Conservation (phyloP, 2,329 filamentous ascomycete species). For the Coniochaeta prunicola region DNA sequence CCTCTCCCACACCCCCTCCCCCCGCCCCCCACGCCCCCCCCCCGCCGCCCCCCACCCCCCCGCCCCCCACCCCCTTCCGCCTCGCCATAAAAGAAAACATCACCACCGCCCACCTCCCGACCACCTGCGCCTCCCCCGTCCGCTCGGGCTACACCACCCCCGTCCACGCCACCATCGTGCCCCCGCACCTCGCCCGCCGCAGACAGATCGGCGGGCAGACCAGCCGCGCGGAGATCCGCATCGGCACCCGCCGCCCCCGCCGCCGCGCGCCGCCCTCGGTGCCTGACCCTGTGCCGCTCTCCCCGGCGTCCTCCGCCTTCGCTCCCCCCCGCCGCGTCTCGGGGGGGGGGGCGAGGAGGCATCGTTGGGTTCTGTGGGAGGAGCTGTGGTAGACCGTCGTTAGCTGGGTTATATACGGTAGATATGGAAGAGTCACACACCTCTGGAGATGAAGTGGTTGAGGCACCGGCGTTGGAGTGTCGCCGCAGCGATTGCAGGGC, state of each 20-base stretch:
- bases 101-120: constrained; percentile 54
- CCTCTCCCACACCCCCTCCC: background rate
- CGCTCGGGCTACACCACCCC: constrained; percentile 66
- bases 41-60: background rate
- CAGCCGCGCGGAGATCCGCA: constrained; percentile 68
- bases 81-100: constrained; percentile 76
- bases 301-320: background rate
- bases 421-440: background rate
- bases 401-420: background rate
- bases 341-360: background rate
- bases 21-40: background rate
- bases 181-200: constrained; percentile 55
- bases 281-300: background rate
- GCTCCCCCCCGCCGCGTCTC: too few relatives aligned
- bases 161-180: constrained; percentile 75
- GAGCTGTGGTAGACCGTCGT: background rate
- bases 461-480: constrained; percentile 6
- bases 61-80: constrained; percentile 20
- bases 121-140: constrained; percentile 76
- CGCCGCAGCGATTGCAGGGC: constrained; percentile 8
- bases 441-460: constrained; percentile 17
- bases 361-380: background rate
- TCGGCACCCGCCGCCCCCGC: constrained; percentile 25
- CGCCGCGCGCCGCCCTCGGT: background rate
- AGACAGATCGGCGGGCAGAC: constrained; percentile 68